Conservation (phyloP, 768 basidiomycete genomes). For the Kwoniella dejecticola region DNA sequence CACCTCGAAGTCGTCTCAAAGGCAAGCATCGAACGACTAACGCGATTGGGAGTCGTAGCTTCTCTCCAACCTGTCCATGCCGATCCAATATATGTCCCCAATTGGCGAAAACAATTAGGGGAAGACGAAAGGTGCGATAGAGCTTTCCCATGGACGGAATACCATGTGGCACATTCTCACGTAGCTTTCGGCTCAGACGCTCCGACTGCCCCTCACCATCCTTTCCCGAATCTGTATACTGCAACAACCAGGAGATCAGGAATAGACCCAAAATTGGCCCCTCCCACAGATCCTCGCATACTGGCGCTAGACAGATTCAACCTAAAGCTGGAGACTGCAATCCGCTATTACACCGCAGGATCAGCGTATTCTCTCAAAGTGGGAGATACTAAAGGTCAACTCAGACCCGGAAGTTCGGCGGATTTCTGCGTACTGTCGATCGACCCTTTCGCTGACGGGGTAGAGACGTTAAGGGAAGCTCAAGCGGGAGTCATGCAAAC, state of each 20-base stretch:
- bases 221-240: conserved; percentile 28
- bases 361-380: conserved; percentile 12
- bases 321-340: conserved; percentile 5
- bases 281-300: not conserved
- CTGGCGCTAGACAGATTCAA: conserved; percentile 1
- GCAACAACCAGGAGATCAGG: conserved; percentile 30
- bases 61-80: conserved; percentile 38
- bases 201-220: conserved; percentile 28
- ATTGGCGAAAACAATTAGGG: conserved; percentile 23
- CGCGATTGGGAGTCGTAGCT: conserved; percentile 25
- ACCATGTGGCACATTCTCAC: conserved; percentile 7
- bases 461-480: conserved; percentile 20
- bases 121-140: conserved; percentile 30
- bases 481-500: conserved; percentile 24
- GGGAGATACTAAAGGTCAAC: conserved; percentile 6
- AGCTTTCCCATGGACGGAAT: conserved; percentile 32
- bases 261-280: conserved; percentile 13
- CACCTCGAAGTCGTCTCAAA: conserved; percentile 31
- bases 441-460: conserved; percentile 29
- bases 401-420: conserved; percentile 12
- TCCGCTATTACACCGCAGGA: conserved; percentile 14
- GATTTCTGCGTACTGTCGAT: conserved; percentile 29
- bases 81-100: conserved; percentile 28
- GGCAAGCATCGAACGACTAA: conserved; percentile 22
- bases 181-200: conserved; percentile 32